These are phyloP conservation scores for Catharanthus roseus DNA, from an alignment of 257 asterid genomes.

Conservation along the genomic window DNA sequence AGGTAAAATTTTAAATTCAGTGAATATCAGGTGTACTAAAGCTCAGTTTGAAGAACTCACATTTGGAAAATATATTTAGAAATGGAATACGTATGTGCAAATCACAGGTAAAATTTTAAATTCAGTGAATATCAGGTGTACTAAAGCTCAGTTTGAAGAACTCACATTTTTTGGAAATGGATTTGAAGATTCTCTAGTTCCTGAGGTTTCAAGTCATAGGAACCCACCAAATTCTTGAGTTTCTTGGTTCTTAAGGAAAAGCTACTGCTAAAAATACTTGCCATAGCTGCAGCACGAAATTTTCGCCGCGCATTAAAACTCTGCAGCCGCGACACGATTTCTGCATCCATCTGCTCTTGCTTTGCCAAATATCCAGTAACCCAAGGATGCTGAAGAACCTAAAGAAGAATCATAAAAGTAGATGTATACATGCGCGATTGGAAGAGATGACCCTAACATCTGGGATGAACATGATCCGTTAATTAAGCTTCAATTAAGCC, in stretches of 20 bases:
- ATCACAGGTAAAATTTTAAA: no score
- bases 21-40: no score
- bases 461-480: no score
- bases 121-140: no score
- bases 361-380: conserved; percentile 71
- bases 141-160: background rate
- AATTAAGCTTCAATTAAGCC: background rate
- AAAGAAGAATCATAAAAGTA: background rate
- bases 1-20: no score
- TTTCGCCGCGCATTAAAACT: conserved; percentile 79
- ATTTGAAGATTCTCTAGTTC: conserved; percentile 62
- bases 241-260: conserved; percentile 62
- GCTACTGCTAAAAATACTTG: conserved; percentile 74
- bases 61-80: no score
- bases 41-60: conserved; percentile 34
- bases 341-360: conserved; percentile 77
- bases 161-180: conserved; percentile 68
- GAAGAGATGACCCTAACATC: no score
- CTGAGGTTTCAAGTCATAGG: conserved; percentile 78
- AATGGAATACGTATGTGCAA: no score
- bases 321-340: conserved; percentile 59
- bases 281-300: conserved; percentile 88
- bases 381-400: conserved; percentile 84
- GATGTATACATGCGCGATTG: background rate
- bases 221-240: conserved; percentile 66